Base-by-base conservation (phyloP, 2,329 filamentous ascomycete species). In the Purpureocillium takamizusanense region DNA sequence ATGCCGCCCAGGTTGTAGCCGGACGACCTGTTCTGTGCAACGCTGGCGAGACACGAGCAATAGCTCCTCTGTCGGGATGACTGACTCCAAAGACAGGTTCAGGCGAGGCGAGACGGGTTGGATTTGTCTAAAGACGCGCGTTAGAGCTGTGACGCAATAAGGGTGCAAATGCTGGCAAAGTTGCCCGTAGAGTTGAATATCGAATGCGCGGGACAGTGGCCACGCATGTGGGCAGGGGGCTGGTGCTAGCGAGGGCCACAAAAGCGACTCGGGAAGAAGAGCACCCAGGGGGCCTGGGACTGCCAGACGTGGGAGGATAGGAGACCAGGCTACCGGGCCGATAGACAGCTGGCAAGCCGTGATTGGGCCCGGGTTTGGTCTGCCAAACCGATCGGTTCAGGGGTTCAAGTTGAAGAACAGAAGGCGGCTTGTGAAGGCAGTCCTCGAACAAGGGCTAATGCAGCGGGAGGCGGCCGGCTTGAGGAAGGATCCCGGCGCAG, bases 1-100 rank as follows among this genome's bases (percentile, higher is more conserved):
- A 97, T 98, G 46, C 57, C 55, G 52, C 38, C 32, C 3, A 21
- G 21, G 3, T 25, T 29, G 29, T 13, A 17, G 32, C 35, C 38
- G 31, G 18, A 9, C 33, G 39, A 34, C 13, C 14, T 29, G 30
- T 40, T 35, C 25, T n/a, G n/a, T n/a, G n/a, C n/a, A n/a, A n/a
- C n/a, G n/a, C n/a, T n/a, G n/a, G n/a, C n/a, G n/a, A n/a, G n/a
- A n/a, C n/a, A n/a, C n/a, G n/a, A n/a, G n/a, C n/a, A n/a, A n/a
- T n/a, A n/a, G n/a, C n/a, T n/a, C n/a, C n/a, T n/a, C n/a, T n/a
- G n/a, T n/a, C n/a, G n/a, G n/a, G n/a, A n/a, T n/a, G n/a, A n/a
- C 21, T 10, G 21, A 25, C 21, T 25, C 21, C 21, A 10, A 33
- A 15, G 18, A 12, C 28, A 33, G 29, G 16, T 9, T 9, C 7